Conservation (phyloP, 208 protist species). For the Crithidia sp. region DNA sequence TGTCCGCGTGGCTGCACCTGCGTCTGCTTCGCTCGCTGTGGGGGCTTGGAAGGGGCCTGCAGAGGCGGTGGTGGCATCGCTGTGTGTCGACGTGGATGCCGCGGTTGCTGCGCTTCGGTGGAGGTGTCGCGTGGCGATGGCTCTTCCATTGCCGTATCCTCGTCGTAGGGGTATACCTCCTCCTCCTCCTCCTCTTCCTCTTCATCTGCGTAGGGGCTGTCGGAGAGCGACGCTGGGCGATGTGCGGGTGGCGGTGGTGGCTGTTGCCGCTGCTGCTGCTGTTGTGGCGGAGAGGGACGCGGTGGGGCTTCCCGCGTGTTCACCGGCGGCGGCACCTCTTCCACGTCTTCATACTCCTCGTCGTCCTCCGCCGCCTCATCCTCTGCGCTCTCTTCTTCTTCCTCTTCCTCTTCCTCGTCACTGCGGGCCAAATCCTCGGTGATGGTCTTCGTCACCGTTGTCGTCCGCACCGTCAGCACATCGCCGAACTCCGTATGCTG, state of each 20-base stretch:
- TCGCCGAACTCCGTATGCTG: slow-evolving; percentile 67
- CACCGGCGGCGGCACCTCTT: slow-evolving; percentile 11
- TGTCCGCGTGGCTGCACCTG: slow-evolving; percentile 5
- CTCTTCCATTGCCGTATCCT: background rate
- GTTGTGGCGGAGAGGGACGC: background rate
- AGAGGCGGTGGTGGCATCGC: background rate
- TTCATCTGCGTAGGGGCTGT: background rate
- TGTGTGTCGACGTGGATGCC: background rate
- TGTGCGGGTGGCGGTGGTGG: background rate
- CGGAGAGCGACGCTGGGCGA: background rate
- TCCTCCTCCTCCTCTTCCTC: background rate
- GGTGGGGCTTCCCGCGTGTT: background rate
- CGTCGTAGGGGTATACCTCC: background rate
- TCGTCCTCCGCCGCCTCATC: slow-evolving; percentile 7
- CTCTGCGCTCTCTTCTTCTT: slow-evolving; percentile 28
- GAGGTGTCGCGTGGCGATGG: slow-evolving; percentile 10
- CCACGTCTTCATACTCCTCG: slow-evolving; percentile 40
- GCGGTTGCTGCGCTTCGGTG: background rate
- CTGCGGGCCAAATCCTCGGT: slow-evolving; percentile 62
- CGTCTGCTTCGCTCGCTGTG: slow-evolving; percentile 3
- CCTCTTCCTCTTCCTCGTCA: slow-evolving; percentile 49
- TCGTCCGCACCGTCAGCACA: slow-evolving; percentile 71
- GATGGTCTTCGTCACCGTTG: slow-evolving; percentile 73
- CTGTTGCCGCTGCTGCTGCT: background rate
- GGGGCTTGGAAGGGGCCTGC: background rate